Evolutionary conservation across 257 asterid species (phyloP), one percentile per base, ranked within the genome.

Genomic region (Nicotiana obtusifolia): DNA sequence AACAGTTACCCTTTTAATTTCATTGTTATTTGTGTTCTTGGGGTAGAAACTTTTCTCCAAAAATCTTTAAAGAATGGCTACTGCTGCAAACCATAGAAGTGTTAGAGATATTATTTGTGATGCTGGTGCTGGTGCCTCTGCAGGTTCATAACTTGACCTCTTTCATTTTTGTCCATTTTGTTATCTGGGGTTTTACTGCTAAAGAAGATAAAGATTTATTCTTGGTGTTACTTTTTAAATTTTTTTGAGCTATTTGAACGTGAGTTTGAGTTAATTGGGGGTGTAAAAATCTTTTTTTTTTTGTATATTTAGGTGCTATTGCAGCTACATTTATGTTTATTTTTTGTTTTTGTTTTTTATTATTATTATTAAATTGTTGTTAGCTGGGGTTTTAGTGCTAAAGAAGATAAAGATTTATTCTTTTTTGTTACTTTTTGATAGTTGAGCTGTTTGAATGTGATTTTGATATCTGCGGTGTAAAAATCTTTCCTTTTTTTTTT

Each of bases 101-200:
- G 76, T 69, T 59, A 88, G 86, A 71, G 93, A 93, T 57, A 82
- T 90, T 47, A 4, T 91, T 13, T 93, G 86, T 84, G 97, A 94
- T 79, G 98, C 97, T 77, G 88, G 93, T 76, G 92, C 99, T 53
- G 99, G 99, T 75, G 99, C 99, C 62, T 90, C 98, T 77, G 99
- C 99, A 81, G 99, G 99, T 95, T 44, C 5, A 19, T 47, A 41
- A 52, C 41, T 41, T 22, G 22, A 9, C 10, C 61, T 22, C 16
- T 13, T 24, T 52, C 33, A 22, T 7, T 8, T 41, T 61, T 59
- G 30, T 31, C 2, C 14, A 4, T 75, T 41, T 14, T 66, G 5
- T 13, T 28, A 30, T 30, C 31, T 30, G 31, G 31, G 31, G 31
- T 11, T 10, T 49, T 52, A 52, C 56, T 52, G 56, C 1, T 10